phyloP scores from a whole-genome alignment of 2,329 filamentous ascomycete genomes.

The Trichophyton equinum region DNA sequence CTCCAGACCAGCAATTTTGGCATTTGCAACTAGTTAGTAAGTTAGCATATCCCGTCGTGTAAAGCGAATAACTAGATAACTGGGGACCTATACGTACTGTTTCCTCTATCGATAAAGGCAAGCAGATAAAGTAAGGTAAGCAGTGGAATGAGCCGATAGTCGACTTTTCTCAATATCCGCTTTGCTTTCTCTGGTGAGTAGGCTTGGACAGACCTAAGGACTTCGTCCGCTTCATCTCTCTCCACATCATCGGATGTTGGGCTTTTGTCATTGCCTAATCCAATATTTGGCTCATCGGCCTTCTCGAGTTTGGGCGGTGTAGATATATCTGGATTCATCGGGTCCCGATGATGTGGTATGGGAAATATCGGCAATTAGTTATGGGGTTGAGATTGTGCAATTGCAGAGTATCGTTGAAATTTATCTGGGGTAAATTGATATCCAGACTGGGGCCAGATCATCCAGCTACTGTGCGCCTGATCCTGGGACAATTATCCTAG shows the following conservation, averaged over 20 bases:
- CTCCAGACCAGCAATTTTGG: conserved; percentile 22
- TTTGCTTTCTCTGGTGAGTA: conserved; percentile 11
- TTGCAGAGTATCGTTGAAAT: too few species aligned
- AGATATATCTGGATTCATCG: conserved; percentile 2
- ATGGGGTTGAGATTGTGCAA: neutral
- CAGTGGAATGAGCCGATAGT: conserved; percentile 30
- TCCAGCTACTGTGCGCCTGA: too few species aligned
- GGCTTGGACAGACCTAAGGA: conserved; percentile 6
- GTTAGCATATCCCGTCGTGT: neutral
- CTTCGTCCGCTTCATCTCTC: conserved; percentile 6
- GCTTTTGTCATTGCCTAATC: neutral
- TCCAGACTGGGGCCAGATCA: too few species aligned
- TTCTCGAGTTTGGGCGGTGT: neutral
- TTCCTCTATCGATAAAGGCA: conserved; percentile 56
- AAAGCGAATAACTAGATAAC: neutral
- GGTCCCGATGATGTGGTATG: neutral
- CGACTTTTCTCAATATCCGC: conserved; percentile 28
- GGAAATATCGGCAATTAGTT: neutral
- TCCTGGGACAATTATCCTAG: too few species aligned
- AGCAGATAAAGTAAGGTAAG: conserved; percentile 49
- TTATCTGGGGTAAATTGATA: too few species aligned
- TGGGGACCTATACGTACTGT: conserved; percentile 12
- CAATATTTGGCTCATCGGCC: neutral
- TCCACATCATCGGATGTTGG: conserved; percentile 4
- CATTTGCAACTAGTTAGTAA: conserved; percentile 23